Base-by-base conservation (phyloP, 2,329 filamentous ascomycete genomes). In the Pestalotiopsis sp. region DNA sequence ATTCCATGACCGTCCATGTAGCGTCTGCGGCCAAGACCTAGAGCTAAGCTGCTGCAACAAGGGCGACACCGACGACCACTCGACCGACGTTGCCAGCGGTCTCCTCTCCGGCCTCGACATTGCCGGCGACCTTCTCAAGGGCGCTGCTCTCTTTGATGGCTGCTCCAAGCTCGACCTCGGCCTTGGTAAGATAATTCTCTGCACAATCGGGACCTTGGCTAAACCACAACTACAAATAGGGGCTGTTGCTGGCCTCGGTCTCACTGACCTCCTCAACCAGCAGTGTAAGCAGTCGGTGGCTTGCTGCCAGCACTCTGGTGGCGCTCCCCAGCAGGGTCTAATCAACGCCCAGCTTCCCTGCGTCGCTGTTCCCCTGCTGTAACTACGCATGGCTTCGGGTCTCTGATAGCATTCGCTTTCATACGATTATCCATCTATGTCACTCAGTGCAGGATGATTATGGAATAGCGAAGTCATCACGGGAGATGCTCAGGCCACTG, bases 21-120 rank as follows among this genome's bases (percentile, higher is more conserved):
- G 77, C 70, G 73, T 72, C 62, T 78, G 77, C 67, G 77, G 77
- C 36, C 65, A 65, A 13, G 71, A 78, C 63, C 61, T 78, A 59
- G 72, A 75, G 57, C 72, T 78, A 56, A 78, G 73, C 76, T 78
- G 77, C 77, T 78, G 77, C 73, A 76, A 78, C 75, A 65, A 75
- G 27, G 75, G 76, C 61, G 64, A 74, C 68, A 73, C 76, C 71
- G 70, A 70, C 4, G 76, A 76, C 17, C 75, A 76, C 69, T 68
- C 72, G 41, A 31, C 64, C 70, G 74, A 73, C 68, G 67, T 49
- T 1, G 45, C 45, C 45, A 52, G 45, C n/a, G 45, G 45, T 11
- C 45, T 52, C 5, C 45, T 52, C n/a, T 52, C 45, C 45, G n/a
- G 45, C n/a, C 45, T 52, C 45, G 45, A 23, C 45, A 52, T 52